Conservation (phyloP, 139 green algal species). For the Micractinium sp. region DNA sequence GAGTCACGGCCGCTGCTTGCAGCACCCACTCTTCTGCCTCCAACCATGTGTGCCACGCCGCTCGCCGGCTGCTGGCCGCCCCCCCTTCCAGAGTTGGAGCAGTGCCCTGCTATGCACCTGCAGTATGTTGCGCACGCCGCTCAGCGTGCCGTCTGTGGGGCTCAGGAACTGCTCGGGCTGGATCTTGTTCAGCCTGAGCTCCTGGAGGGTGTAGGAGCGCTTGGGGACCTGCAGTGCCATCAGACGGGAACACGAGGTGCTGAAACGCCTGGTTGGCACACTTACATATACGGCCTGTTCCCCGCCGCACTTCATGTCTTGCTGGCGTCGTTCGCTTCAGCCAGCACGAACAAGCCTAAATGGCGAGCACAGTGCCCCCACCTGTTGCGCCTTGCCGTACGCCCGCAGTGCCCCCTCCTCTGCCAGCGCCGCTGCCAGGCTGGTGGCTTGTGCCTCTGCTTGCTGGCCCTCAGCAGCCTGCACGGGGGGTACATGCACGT, state of each 20-base stretch:
- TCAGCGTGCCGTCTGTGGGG: conserved; percentile 81
- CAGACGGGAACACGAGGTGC: no score
- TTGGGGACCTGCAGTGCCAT: conserved; percentile 70
- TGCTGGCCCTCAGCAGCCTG: conserved; percentile 27
- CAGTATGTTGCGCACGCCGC: conserved; percentile 61
- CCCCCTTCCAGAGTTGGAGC: not conserved
- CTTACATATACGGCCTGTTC: not conserved
- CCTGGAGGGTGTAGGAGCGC: conserved; percentile 80
- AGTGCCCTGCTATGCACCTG: conserved; percentile 34
- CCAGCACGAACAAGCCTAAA: no score
- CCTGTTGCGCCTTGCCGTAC: conserved; percentile 46
- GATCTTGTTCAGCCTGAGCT: conserved; percentile 91
- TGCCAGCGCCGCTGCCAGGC: conserved; percentile 43
- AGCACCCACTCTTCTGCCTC: no score
- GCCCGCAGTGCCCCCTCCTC: conserved; percentile 47
- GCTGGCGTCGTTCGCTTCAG: no score
- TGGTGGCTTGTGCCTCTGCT: conserved; percentile 36
- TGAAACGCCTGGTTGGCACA: no score
- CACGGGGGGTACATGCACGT: not conserved
- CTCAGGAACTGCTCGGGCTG: conserved; percentile 80
- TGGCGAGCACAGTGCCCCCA: not conserved
- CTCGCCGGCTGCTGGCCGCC: not conserved
- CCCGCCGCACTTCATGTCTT: not conserved
- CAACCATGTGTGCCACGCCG: no score
- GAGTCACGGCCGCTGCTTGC: no score